Percentiles rank a stretch among this genome's conserved stretches.
Conservation (phyloP, 352 stramenopile genomes). For the Phytopythium oedochilum region DNA sequence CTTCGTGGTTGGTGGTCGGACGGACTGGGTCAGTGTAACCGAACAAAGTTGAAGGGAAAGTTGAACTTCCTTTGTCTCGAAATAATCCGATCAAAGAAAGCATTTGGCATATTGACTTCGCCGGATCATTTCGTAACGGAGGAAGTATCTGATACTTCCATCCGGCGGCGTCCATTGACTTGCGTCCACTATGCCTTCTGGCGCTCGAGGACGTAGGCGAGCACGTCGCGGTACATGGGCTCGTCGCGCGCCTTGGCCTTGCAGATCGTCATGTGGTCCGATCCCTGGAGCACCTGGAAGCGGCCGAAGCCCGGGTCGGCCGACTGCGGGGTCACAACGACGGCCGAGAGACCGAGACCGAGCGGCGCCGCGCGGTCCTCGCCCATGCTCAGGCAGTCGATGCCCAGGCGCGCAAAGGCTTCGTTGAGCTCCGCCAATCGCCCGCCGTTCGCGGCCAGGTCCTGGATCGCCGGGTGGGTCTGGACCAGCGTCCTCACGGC, state of each 20-base stretch:
- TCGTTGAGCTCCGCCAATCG: slow-evolving; percentile 65
- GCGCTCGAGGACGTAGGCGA: slow-evolving; percentile 29
- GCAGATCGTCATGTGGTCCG: slow-evolving; percentile 88
- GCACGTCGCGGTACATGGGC: slow-evolving; percentile 57
- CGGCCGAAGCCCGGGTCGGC: slow-evolving; percentile 63
- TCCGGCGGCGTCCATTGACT: too few species aligned
- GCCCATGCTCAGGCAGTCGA: slow-evolving; percentile 70
- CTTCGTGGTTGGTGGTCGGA: too few species aligned
- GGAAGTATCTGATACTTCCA: too few species aligned
- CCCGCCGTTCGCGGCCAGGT: slow-evolving; percentile 52
- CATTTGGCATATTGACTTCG: too few species aligned
- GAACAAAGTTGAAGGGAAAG: too few species aligned
- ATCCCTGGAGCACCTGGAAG: slow-evolving; percentile 55
- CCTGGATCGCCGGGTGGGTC: slow-evolving; percentile 67
- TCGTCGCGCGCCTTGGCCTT: slow-evolving; percentile 67
- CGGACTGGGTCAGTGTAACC: too few species aligned
- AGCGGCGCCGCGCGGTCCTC: slow-evolving; percentile 58
- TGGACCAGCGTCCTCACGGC: slow-evolving; percentile 65
- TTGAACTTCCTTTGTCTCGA: too few species aligned
- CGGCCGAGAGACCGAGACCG: slow-evolving; percentile 60
- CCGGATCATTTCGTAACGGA: too few species aligned
- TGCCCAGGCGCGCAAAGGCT: slow-evolving; percentile 51
- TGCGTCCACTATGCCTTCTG: too few species aligned
- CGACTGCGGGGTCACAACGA: slow-evolving; percentile 75
- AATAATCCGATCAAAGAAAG: too few species aligned